A percentile compares a stretch with the other conserved stretches of the same genome.
Conservation (phyloP, 352 stramenopile species). For the Globisporangium paroecandrum region DNA sequence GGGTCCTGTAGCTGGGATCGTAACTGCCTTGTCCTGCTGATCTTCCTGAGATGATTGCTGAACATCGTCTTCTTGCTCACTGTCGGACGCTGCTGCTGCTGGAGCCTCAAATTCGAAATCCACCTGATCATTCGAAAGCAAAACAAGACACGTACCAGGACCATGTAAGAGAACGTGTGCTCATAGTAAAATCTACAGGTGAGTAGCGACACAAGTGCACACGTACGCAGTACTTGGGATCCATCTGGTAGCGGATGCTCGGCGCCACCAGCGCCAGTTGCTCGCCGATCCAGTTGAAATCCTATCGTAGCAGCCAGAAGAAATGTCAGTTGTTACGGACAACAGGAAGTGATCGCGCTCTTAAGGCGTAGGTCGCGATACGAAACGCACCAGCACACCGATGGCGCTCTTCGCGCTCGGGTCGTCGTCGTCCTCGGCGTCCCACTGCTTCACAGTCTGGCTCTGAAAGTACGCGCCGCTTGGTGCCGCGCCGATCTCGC, state of each 20-base stretch:
- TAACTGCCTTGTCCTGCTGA: slow-evolving; percentile 5
- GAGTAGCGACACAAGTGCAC: not conserved
- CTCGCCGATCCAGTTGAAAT: slow-evolving; percentile 64
- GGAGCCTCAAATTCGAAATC: slow-evolving; percentile 40
- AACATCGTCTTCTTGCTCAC: slow-evolving; percentile 7
- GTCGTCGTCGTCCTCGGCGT: slow-evolving; percentile 40
- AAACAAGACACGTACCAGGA: not conserved
- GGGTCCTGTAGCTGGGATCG: not conserved
- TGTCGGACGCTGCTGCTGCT: slow-evolving; percentile 11
- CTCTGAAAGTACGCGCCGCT: slow-evolving; percentile 60
- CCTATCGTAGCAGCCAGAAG: slow-evolving; percentile 26
- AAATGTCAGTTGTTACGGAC: not conserved
- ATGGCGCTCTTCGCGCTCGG: slow-evolving; percentile 9
- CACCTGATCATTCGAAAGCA: slow-evolving; percentile 19
- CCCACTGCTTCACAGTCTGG: slow-evolving; percentile 62
- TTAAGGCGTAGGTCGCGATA: not conserved
- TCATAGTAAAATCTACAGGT: not conserved
- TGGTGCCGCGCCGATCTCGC: slow-evolving; percentile 26
- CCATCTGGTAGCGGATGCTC: slow-evolving; percentile 57
- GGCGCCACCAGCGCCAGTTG: slow-evolving; percentile 48
- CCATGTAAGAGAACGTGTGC: not conserved
- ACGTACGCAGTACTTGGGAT: slow-evolving; percentile 75
- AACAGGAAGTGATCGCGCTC: not conserved
- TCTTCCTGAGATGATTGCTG: slow-evolving; percentile 1
- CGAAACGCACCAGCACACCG: slow-evolving; percentile 39